Evolutionary conservation across 169 alveolate genomes (phyloP).

Genomic region (Plasmodium knowlesi): DNA sequence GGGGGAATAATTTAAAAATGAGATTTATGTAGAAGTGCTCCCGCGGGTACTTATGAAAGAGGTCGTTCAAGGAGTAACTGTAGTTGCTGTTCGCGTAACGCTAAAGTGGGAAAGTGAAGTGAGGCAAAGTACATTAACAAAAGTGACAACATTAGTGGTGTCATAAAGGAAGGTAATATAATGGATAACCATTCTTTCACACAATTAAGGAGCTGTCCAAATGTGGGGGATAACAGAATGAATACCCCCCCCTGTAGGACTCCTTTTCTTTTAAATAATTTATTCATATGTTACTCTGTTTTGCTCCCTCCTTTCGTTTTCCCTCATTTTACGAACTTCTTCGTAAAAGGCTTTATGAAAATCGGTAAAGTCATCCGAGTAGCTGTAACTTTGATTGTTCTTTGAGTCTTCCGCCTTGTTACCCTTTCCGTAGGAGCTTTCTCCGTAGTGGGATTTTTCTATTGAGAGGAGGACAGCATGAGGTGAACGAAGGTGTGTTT

Average conservation of each 20-base stretch:
- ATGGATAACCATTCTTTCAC: neutral
- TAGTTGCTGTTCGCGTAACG: slow-evolving; percentile 51
- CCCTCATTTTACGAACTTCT: slow-evolving; percentile 72
- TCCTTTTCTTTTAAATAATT: neutral
- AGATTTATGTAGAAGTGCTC: slow-evolving; percentile 63
- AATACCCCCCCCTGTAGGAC: neutral
- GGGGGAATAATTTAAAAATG: slow-evolving; percentile 69
- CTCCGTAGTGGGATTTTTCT: slow-evolving; percentile 28
- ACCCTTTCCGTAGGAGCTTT: slow-evolving; percentile 12
- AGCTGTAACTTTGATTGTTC: neutral
- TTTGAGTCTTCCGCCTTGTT: slow-evolving; percentile 28
- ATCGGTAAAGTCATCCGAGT: slow-evolving; percentile 48
- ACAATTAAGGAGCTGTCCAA: neutral
- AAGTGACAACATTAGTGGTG: neutral
- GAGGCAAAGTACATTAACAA: neutral
- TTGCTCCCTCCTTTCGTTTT: slow-evolving; percentile 46
- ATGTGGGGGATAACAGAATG: neutral
- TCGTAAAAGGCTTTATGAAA: slow-evolving; percentile 71
- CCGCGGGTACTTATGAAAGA: slow-evolving; percentile 54
- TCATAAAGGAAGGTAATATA: neutral
- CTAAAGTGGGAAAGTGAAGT: slow-evolving; percentile 19
- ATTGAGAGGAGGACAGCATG: neutral
- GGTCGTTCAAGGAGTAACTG: slow-evolving; percentile 43
- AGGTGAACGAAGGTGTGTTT: neutral
- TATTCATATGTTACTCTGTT: slow-evolving; percentile 18